Conservation (phyloP, 2,329 filamentous ascomycete genomes). For the Anisogramma anomala region DNA sequence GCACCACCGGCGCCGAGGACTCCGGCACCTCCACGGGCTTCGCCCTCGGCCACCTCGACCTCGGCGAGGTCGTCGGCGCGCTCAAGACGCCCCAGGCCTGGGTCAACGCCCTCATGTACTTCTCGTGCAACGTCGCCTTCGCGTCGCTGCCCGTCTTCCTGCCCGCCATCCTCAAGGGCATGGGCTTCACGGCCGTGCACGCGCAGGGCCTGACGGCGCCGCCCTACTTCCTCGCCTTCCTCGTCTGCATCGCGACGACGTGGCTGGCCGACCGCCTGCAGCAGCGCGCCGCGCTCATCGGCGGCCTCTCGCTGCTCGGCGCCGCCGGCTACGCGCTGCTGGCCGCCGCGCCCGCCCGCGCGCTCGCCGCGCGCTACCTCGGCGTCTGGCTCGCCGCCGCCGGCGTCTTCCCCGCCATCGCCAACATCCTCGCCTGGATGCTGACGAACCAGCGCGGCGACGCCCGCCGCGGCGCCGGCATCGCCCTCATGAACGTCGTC, state of each 20-base stretch:
- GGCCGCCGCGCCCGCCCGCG: slow-evolving; percentile 38
- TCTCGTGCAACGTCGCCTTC: slow-evolving; percentile 53
- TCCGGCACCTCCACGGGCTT: slow-evolving; percentile 30
- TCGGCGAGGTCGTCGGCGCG: slow-evolving; percentile 34
- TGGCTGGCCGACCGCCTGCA: slow-evolving; percentile 54
- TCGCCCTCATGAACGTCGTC: slow-evolving; percentile 49
- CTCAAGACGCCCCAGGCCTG: slow-evolving; percentile 39
- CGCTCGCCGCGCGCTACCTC: slow-evolving; percentile 33
- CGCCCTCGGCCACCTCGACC: slow-evolving; percentile 29
- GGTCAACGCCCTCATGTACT: slow-evolving; percentile 41
- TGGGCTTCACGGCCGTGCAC: slow-evolving; percentile 56
- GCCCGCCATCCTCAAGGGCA: slow-evolving; percentile 49
- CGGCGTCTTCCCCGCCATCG: slow-evolving; percentile 51
- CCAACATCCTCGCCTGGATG: slow-evolving; percentile 59
- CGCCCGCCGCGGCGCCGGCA: slow-evolving; percentile 50
- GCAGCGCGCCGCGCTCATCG: slow-evolving; percentile 52
- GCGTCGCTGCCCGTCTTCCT: slow-evolving; percentile 54
- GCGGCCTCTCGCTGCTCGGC: slow-evolving; percentile 42
- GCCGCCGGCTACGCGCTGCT: slow-evolving; percentile 54
- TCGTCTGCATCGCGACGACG: slow-evolving; percentile 48
- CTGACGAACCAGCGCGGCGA: slow-evolving; percentile 59
- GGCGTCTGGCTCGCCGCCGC: slow-evolving; percentile 35
- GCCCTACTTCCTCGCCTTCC: slow-evolving; percentile 56
- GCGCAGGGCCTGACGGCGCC: slow-evolving; percentile 64
- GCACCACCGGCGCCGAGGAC: slow-evolving; percentile 36